phyloP scores from a whole-genome alignment of 768 basidiomycete species.

The Mycena venus region DNA sequence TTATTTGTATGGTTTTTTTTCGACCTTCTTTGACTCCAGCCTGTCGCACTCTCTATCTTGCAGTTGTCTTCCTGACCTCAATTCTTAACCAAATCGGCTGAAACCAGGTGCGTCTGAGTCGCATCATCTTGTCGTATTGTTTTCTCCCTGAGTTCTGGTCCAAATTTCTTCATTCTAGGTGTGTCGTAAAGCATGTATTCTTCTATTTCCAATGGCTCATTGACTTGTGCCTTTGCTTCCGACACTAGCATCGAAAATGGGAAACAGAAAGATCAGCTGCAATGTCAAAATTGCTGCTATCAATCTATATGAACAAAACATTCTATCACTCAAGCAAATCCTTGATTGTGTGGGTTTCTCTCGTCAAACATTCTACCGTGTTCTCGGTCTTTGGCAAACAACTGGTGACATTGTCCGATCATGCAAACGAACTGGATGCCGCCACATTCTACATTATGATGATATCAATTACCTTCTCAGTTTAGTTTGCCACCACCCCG shows the following conservation, averaged over 20 bases:
- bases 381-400: background rate
- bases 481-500: slow-evolving; percentile 36
- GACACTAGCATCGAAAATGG: slow-evolving; percentile 62
- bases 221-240: too few species aligned
- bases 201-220: too few species aligned
- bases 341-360: slow-evolving; percentile 13
- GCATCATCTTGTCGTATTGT: too few species aligned
- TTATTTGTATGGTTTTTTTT: too few species aligned
- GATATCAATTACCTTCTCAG: slow-evolving; percentile 40
- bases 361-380: background rate
- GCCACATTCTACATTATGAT: slow-evolving; percentile 23
- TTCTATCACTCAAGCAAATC: background rate
- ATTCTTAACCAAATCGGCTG: too few species aligned
- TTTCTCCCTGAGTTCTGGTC: too few species aligned
- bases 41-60: too few species aligned
- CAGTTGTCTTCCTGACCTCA: too few species aligned
- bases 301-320: slow-evolving; percentile 1
- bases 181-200: too few species aligned
- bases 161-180: too few species aligned
- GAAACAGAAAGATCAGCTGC: background rate
- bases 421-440: background rate
- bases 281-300: slow-evolving; percentile 8
- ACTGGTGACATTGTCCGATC: background rate
- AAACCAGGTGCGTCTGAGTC: too few species aligned
- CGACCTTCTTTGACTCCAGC: too few species aligned